A percentile compares a stretch with the other conserved stretches of the same genome.
phyloP scores from a whole-genome alignment of 257 asterid genomes.

The Petunia secreta region DNA sequence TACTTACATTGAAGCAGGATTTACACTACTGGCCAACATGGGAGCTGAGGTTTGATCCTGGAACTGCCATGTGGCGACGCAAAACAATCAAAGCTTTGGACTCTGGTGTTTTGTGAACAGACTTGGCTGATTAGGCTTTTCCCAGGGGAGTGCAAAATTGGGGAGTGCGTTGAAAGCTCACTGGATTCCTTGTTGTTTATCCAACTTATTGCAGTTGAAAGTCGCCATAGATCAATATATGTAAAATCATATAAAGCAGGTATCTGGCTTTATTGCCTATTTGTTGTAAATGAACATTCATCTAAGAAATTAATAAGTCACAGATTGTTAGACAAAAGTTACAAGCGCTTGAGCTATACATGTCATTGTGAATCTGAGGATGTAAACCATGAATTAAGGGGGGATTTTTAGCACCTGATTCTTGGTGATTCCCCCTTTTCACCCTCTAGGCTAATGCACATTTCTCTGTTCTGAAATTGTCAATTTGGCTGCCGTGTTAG shows the following conservation, averaged over 20 bases:
- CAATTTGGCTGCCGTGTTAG: background rate
- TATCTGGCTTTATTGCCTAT: constrained; percentile 15
- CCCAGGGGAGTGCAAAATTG: background rate
- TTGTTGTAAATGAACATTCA: background rate
- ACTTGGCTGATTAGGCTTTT: background rate
- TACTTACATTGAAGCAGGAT: constrained; percentile 92
- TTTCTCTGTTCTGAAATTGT: background rate
- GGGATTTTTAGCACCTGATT: background rate
- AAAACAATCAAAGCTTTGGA: constrained; percentile 66
- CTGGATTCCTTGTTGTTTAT: background rate
- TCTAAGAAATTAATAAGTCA: background rate
- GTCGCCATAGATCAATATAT: background rate
- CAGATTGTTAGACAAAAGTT: constrained; percentile 1
- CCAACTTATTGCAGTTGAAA: background rate
- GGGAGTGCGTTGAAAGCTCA: background rate
- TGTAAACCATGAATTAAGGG: constrained; percentile 12
- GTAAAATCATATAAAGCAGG: constrained; percentile 10
- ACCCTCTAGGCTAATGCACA: background rate
- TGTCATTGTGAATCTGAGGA: background rate
- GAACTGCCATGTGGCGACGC: constrained; percentile 82
- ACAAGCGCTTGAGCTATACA: background rate
- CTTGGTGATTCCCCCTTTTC: background rate
- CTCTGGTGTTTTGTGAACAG: background rate
- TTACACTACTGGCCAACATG: constrained; percentile 98
- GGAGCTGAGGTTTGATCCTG: constrained; percentile 89